Percentiles rank a stretch among this genome's conserved stretches.
Conservation (phyloP, 2,329 filamentous ascomycete species). For the Venturia effusa region DNA sequence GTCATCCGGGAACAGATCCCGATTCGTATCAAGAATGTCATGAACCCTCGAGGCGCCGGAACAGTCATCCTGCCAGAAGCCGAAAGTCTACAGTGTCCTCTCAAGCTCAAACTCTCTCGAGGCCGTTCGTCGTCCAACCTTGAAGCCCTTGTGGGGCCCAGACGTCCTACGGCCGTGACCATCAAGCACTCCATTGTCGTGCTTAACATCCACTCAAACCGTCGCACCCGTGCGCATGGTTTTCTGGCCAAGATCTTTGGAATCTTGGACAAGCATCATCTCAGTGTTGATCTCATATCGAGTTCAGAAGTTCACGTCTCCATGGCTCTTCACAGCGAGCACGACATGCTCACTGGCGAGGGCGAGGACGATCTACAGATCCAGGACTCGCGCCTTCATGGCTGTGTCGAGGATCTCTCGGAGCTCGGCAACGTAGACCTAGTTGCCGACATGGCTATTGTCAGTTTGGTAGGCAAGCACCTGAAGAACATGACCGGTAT, state of each 20-base stretch:
- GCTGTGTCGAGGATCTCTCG: conserved; percentile 56
- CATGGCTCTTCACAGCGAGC: conserved; percentile 82
- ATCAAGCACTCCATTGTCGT: conserved; percentile 96
- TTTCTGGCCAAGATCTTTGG: conserved; percentile 93
- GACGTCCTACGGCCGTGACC: conserved; percentile 59
- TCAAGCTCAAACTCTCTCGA: conserved; percentile 42
- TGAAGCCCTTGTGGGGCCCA: conserved; percentile 29
- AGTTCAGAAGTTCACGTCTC: conserved; percentile 96
- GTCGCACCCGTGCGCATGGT: conserved; percentile 87
- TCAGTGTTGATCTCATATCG: conserved; percentile 93
- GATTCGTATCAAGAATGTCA: conserved; percentile 86
- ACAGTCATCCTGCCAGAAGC: conserved; percentile 76
- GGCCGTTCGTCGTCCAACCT: conserved; percentile 31
- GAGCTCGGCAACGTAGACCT: conserved; percentile 86
- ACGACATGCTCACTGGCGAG: conserved; percentile 14
- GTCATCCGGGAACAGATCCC: conserved; percentile 65
- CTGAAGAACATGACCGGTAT: conserved; percentile 97
- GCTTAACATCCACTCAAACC: conserved; percentile 97
- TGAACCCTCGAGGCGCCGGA: conserved; percentile 68
- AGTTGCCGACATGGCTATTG: conserved; percentile 84
- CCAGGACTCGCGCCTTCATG: conserved; percentile 35
- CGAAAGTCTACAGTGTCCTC: conserved; percentile 38
- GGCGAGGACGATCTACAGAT: conserved; percentile 36
- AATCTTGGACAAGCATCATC: conserved; percentile 73
- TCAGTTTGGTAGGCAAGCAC: conserved; percentile 87